Conservation (phyloP, 345 rosid genomes). For the Anacardium occidentale region DNA sequence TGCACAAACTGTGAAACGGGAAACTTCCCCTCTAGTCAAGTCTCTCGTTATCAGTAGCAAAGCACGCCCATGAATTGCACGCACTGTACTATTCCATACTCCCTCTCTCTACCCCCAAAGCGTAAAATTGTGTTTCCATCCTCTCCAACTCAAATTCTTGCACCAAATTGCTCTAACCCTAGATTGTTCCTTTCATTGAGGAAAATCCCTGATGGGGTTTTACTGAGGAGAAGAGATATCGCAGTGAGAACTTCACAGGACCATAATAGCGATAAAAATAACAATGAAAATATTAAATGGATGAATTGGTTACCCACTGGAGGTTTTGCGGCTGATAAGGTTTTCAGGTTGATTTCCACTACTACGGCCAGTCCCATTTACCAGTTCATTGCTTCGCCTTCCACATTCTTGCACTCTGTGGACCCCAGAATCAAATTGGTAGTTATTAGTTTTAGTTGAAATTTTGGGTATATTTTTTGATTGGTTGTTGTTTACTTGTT, state of each 20-base stretch:
- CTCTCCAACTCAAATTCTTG: conserved; percentile 6
- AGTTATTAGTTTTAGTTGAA: conserved; percentile 8
- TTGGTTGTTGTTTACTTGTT: neutral
- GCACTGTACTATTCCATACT: conserved; percentile 20
- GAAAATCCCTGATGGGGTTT: conserved; percentile 6
- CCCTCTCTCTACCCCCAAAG: conserved; percentile 14
- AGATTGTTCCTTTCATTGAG: neutral
- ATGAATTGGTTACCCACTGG: conserved; percentile 57
- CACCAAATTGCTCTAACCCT: conserved; percentile 18
- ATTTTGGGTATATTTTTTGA: neutral
- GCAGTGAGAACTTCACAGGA: conserved; percentile 38
- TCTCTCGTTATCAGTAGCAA: neutral
- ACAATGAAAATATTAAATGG: conserved; percentile 46
- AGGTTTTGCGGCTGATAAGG: conserved; percentile 64
- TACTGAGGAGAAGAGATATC: conserved; percentile 24
- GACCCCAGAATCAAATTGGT: conserved; percentile 91
- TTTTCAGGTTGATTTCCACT: conserved; percentile 64
- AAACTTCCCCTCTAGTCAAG: neutral
- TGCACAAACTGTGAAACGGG: neutral
- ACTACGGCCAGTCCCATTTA: conserved; percentile 87
- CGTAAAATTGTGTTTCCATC: conserved; percentile 14
- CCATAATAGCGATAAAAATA: conserved; percentile 16
- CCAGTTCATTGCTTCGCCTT: conserved; percentile 80
- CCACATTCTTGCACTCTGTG: conserved; percentile 76
- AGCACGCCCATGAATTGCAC: conserved; percentile 43